Evolutionary conservation across 495 filamentous ascomycete species (phyloP).

Genomic region (Haplographium delicatum): DNA sequence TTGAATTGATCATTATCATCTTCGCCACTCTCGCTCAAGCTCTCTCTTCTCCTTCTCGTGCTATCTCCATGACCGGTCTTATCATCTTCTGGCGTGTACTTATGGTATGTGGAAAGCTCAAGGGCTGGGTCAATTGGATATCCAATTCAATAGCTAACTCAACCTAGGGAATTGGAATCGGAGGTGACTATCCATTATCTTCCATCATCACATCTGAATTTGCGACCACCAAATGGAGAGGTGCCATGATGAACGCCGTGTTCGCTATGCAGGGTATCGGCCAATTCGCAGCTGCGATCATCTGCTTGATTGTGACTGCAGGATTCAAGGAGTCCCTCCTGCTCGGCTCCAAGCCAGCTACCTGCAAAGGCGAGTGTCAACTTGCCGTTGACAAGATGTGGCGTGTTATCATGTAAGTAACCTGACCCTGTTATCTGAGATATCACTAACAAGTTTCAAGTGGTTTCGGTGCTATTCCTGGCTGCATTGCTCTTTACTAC

Average conservation of each 20-base stretch:
- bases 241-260: constrained; percentile 78
- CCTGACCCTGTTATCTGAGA: constrained; percentile 65
- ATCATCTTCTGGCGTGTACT: constrained; percentile 88
- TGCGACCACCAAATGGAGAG: constrained; percentile 70
- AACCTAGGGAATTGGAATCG: constrained; percentile 67
- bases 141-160: too few relatives aligned
- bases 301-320: constrained; percentile 64
- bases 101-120: constrained; percentile 45
- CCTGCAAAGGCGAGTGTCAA: constrained; percentile 60
- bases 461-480: constrained; percentile 72
- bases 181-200: constrained; percentile 81
- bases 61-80: constrained; percentile 67
- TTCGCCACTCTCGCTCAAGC: constrained; percentile 75
- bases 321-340: constrained; percentile 68
- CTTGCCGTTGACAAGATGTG: constrained; percentile 83
- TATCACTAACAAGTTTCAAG: constrained; percentile 63
- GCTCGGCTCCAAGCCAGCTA: constrained; percentile 40
- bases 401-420: constrained; percentile 70
- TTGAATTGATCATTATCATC: constrained; percentile 86
- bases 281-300: constrained; percentile 64
- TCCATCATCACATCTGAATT: constrained; percentile 83
- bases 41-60: constrained; percentile 59
- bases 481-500: constrained; percentile 70
- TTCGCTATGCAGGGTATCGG: constrained; percentile 83
- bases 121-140: not conserved